Base-by-base conservation (phyloP, 345 rosid species). In the Citrus cavaleriei region DNA sequence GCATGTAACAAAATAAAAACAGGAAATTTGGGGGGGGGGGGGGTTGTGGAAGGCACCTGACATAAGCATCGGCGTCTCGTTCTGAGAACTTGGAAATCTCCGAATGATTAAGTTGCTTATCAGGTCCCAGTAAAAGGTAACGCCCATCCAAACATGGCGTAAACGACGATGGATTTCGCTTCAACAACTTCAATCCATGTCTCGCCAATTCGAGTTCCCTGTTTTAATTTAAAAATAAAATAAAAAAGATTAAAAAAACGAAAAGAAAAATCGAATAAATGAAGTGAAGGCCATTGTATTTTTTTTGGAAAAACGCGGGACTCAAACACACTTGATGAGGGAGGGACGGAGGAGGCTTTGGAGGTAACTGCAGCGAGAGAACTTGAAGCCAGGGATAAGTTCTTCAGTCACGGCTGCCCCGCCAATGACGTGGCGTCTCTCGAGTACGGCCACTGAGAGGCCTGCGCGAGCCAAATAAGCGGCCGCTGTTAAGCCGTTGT, bases 381-480 rank as follows among this genome's bases (percentile, higher is more conserved):
- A 93, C 77, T 88, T 93, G 85, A 95, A 95, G 7, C 96, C 98
- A 8, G 93, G 93, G 46, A 93, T 85, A 16, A 93, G 86, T 81
- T 95, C 98, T 83, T 93, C 97, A 34, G 98, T 92, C 22, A 95
- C 98, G 21, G 99, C 91, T 4, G 99, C 98, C 16, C 97, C 98
- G 4, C 98, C 98, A 51, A 93, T 86, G 65, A 95, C 85, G 82
- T 91, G 95, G 32, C 97, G 98, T 1, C 98, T 92, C 85, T 95
- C 95, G 30, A 95, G 91, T 51, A 92, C 96, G 61, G 92, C 95
- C 37, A 95, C 97, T 63, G 98, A 93, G 80, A 93, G 95, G 79
- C 99, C 98, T n/a, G 83, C 93, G 59, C 93, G 93, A 60, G 97
- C 95, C 16, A 95, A 84, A 87, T 95, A 95, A 63, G 99, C 95